Evolutionary conservation across 2,329 filamentous ascomycete species (phyloP).

Genomic region (Purpureocillium takamizusanense): DNA sequence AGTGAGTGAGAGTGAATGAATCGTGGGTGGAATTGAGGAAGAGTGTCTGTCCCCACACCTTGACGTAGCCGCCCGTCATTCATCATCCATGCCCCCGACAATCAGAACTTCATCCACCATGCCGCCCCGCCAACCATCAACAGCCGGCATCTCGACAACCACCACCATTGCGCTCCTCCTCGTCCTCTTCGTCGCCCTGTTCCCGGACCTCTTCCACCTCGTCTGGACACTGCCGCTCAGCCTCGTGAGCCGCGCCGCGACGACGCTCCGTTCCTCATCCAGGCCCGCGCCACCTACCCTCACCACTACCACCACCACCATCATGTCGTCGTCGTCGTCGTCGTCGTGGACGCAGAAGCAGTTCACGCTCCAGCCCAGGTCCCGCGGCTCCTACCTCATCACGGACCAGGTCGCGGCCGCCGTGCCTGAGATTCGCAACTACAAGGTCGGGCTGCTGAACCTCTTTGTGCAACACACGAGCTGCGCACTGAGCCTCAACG

Average conservation of each 20-base stretch:
- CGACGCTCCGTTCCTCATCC: slow-evolving; percentile 22
- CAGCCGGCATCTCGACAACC: slow-evolving; percentile 21
- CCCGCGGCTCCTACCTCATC: slow-evolving; percentile 81
- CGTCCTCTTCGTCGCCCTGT: slow-evolving; percentile 41
- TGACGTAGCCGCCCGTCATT: too few species aligned
- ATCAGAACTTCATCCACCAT: slow-evolving; percentile 8
- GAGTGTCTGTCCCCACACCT: too few species aligned
- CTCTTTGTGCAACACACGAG: slow-evolving; percentile 94
- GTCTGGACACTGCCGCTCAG: slow-evolving; percentile 39
- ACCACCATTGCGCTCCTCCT: slow-evolving; percentile 36
- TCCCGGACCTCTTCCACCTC: slow-evolving; percentile 43
- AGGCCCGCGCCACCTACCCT: slow-evolving; percentile 9
- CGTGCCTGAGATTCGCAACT: slow-evolving; percentile 71
- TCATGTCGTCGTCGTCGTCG: too few species aligned
- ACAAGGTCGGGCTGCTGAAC: slow-evolving; percentile 80
- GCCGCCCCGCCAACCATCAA: slow-evolving; percentile 30
- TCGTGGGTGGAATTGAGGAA: too few species aligned
- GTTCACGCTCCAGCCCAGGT: slow-evolving; percentile 66
- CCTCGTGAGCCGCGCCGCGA: slow-evolving; percentile 10
- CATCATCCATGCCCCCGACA: slow-evolving; percentile 13
- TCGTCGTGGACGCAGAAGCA: slow-evolving; percentile 83
- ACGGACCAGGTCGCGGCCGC: slow-evolving; percentile 64
- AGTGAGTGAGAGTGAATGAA: too few species aligned
- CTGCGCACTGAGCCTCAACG: slow-evolving; percentile 84
- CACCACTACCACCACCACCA: slow-evolving; percentile 25